A percentile compares a stretch with the other conserved stretches of the same genome.
phyloP scores from a whole-genome alignment of 495 filamentous ascomycete genomes.

The Annulohypoxylon maeteangense region DNA sequence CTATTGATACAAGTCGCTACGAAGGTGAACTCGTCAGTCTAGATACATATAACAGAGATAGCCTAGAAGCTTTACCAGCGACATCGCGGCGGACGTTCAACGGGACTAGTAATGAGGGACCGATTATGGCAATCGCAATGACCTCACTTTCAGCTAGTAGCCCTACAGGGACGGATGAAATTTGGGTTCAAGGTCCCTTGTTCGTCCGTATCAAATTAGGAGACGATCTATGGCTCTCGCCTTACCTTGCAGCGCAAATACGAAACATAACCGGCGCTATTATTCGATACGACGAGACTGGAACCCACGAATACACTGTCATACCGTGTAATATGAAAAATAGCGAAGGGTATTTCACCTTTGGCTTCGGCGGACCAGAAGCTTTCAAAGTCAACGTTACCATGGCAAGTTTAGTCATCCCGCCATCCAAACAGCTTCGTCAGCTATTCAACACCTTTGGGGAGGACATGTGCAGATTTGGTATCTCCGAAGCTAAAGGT shows the following conservation, averaged over 20 bases:
- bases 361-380: constrained; percentile 1
- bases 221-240: constrained; percentile 3
- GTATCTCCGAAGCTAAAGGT: background rate
- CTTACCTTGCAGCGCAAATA: constrained; percentile 3
- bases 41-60: background rate
- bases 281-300: background rate
- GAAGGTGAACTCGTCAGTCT: constrained; percentile 4
- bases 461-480: constrained; percentile 1
- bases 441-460: constrained; percentile 6
- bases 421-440: background rate
- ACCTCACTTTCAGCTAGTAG: constrained; percentile 7
- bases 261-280: constrained; percentile 3
- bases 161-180: constrained; percentile 1
- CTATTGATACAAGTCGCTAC: background rate
- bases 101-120: background rate
- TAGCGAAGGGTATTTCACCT: background rate
- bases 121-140: background rate
- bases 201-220: constrained; percentile 3
- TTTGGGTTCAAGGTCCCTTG: constrained; percentile 1
- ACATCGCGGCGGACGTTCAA: background rate
- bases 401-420: background rate
- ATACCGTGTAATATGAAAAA: background rate
- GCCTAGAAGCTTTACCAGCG: background rate
- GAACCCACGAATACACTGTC: background rate
- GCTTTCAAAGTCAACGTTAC: background rate